Evolutionary conservation across 2,329 filamentous ascomycete genomes (phyloP).

Genomic region (Sclerotinia minor): DNA sequence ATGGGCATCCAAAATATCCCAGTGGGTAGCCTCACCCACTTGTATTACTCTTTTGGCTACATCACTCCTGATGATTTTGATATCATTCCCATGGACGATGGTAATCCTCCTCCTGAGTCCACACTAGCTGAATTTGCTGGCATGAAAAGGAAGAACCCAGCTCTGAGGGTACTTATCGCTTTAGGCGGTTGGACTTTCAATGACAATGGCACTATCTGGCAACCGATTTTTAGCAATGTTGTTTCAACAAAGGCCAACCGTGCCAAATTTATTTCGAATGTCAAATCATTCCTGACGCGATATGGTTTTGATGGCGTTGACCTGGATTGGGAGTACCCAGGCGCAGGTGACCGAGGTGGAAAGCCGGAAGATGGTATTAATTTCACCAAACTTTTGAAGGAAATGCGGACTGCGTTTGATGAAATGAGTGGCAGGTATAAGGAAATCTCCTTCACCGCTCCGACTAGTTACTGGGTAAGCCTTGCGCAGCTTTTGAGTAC

Average conservation of each 20-base stretch:
- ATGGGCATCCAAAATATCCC: background rate
- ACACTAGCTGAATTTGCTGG: conserved; percentile 27
- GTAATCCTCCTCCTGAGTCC: background rate
- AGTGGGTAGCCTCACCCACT: conserved; percentile 33
- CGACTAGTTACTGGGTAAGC: conserved; percentile 35
- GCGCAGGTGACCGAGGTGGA: conserved; percentile 45
- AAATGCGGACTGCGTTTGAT: conserved; percentile 5
- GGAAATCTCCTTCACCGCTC: conserved; percentile 45
- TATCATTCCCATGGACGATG: conserved; percentile 35
- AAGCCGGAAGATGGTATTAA: conserved; percentile 43
- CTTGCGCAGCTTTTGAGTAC: background rate
- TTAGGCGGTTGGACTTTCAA: conserved; percentile 31
- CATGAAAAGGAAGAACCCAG: conserved; percentile 19
- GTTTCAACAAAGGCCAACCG: conserved; percentile 34
- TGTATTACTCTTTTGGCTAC: conserved; percentile 44
- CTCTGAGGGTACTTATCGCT: conserved; percentile 27
- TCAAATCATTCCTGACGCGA: background rate
- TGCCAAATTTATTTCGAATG: conserved; percentile 13
- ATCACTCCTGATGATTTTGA: conserved; percentile 44
- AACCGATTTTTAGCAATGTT: background rate
- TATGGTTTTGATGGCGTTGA: conserved; percentile 16
- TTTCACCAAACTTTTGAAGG: conserved; percentile 36
- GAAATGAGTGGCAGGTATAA: conserved; percentile 38
- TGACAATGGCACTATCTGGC: conserved; percentile 19
- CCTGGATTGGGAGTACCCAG: conserved; percentile 20